Percentiles rank a stretch among this genome's conserved stretches.
Evolutionary conservation across 179 eudicot species (phyloP).

Genomic region (Vitellaria paradoxa): DNA sequence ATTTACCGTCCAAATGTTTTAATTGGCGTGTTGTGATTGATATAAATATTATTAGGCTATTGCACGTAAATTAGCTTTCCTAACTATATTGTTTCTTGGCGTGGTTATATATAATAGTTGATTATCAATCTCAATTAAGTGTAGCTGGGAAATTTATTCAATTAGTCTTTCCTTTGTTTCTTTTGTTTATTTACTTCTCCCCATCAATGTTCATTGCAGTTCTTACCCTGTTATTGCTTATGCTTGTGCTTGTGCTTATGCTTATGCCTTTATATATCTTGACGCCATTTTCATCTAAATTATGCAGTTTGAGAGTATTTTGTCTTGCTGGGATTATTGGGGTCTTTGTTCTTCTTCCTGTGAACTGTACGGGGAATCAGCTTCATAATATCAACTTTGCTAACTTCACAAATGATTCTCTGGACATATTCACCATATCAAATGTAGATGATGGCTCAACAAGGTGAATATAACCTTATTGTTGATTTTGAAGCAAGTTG

Average conservation of each 20-base stretch:
- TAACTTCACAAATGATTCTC: conserved; percentile 57
- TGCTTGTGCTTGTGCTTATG: background rate
- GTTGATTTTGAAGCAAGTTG: background rate
- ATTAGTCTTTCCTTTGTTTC: background rate
- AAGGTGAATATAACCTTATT: conserved; percentile 40
- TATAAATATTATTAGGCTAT: too few relatives aligned
- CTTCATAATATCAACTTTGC: conserved; percentile 49
- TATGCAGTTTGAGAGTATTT: conserved; percentile 77
- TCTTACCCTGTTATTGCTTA: background rate
- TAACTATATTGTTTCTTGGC: too few relatives aligned
- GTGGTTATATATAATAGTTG: too few relatives aligned
- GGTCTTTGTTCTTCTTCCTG: conserved; percentile 79
- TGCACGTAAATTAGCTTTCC: too few relatives aligned
- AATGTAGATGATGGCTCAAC: conserved; percentile 83
- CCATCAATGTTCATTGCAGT: background rate
- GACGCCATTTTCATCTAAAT: background rate
- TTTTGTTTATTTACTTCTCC: conserved; percentile 7
- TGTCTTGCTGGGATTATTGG: conserved; percentile 72
- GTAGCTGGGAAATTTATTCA: conserved; percentile 4
- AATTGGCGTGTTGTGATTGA: too few relatives aligned
- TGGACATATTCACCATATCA: conserved; percentile 87
- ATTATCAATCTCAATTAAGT: background rate
- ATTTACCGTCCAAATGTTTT: too few relatives aligned
- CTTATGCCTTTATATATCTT: background rate
- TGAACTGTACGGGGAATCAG: conserved; percentile 76